phyloP scores from a whole-genome alignment of 139 green algal species.

The Picochlorum sp. region DNA sequence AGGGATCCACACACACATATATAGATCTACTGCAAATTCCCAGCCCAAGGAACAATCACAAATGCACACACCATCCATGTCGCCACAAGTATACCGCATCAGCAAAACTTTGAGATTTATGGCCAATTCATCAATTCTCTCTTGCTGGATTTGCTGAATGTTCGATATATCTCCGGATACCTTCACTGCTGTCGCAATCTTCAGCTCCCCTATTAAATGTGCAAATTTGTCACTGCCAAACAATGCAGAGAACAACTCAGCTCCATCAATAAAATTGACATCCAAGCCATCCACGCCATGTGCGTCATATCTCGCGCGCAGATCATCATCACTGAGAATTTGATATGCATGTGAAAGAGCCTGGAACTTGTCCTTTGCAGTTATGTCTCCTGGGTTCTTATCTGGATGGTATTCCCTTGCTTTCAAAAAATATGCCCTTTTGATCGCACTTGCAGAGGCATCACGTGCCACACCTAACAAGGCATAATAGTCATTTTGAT shows the following conservation, averaged over 20 bases:
- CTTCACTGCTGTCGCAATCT: constrained; percentile 43
- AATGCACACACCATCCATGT: too few species aligned
- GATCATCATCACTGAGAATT: constrained; percentile 64
- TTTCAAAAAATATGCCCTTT: constrained; percentile 83
- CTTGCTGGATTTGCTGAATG: constrained; percentile 16
- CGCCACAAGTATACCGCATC: constrained; percentile 48
- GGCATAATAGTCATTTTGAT: constrained; percentile 51
- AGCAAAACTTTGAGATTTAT: constrained; percentile 57
- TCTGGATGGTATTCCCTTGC: constrained; percentile 66
- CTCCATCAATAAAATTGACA: constrained; percentile 69
- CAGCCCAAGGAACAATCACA: too few species aligned
- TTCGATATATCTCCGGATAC: constrained; percentile 22
- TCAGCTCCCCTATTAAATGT: constrained; percentile 68
- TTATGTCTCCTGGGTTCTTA: constrained; percentile 77
- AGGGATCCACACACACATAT: not conserved
- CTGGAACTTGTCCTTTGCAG: constrained; percentile 81
- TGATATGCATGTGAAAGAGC: constrained; percentile 44
- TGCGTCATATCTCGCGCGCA: constrained; percentile 65
- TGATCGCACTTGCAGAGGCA: constrained; percentile 58
- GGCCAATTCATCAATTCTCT: constrained; percentile 45
- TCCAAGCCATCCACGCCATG: constrained; percentile 60
- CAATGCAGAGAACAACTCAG: constrained; percentile 72
- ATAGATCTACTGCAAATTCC: too few species aligned
- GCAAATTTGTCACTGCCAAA: constrained; percentile 77
- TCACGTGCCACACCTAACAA: constrained; percentile 51